Conservation (phyloP, 345 rosid species). For the Turnera subulata region DNA sequence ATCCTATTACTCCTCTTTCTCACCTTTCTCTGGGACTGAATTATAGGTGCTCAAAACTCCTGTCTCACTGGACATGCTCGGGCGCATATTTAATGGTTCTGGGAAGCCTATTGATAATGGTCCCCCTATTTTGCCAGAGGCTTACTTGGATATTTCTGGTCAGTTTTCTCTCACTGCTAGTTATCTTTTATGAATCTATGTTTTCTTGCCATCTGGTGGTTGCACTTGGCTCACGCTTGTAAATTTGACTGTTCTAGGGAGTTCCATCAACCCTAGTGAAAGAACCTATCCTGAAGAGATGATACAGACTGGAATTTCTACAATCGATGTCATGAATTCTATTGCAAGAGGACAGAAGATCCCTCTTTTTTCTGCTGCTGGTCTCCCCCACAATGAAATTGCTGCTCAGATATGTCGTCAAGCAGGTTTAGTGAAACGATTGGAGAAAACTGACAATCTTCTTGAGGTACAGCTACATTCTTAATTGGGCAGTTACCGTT, state of each 20-base stretch:
- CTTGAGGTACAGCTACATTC: slow-evolving; percentile 47
- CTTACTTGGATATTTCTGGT: slow-evolving; percentile 95
- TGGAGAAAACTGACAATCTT: slow-evolving; percentile 76
- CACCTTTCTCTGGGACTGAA: slow-evolving; percentile 2
- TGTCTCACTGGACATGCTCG: slow-evolving; percentile 93
- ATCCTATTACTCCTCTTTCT: not conserved
- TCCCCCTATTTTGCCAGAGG: slow-evolving; percentile 90
- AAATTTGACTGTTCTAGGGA: slow-evolving; percentile 41
- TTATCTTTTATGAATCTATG: slow-evolving; percentile 1
- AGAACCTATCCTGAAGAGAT: slow-evolving; percentile 98
- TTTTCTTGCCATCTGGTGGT: slow-evolving; percentile 7
- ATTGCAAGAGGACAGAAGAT: slow-evolving; percentile 98
- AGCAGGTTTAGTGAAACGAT: slow-evolving; percentile 93
- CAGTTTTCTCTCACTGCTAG: slow-evolving; percentile 11
- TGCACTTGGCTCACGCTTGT: not conserved
- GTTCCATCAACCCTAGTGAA: slow-evolving; percentile 98
- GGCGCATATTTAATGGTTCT: slow-evolving; percentile 93
- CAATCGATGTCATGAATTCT: slow-evolving; percentile 97
- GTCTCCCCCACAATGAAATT: slow-evolving; percentile 98
- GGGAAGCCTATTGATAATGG: slow-evolving; percentile 97
- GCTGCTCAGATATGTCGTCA: slow-evolving; percentile 99
- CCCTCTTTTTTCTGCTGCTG: slow-evolving; percentile 98
- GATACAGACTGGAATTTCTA: slow-evolving; percentile 98
- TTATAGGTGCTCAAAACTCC: slow-evolving; percentile 85
- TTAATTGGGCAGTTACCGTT: slow-evolving; percentile 2